Evolutionary conservation across 2,329 filamentous ascomycete genomes (phyloP), one percentile per base, ranked within the genome.

Genomic region (Fusarium fracticaudum): DNA sequence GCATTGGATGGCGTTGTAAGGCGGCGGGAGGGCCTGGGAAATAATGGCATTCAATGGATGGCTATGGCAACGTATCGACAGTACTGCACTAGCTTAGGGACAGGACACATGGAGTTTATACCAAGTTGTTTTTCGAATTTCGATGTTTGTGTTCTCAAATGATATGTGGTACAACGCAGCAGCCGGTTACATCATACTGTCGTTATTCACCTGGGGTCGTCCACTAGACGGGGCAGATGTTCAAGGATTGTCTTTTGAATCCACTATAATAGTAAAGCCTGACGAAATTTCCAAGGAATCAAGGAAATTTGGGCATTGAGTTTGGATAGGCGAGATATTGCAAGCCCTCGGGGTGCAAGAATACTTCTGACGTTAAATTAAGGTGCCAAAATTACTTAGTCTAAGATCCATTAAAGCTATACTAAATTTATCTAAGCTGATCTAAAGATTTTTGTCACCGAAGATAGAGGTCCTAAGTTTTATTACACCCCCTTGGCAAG

Each of bases 1-100:
- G 67, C 47, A 70, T 66, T 54, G 60, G 60, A 70, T 67, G 72
- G 72, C 69, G 72, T 74, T 74, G 57, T 15, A 72, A 54, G 51
- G 51, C 37, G 35, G 26, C 18, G 62, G 38, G 54, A 60, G 37
- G 48, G 64, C 33, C 26, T 54, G 41, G 69, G 26, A 60, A 54
- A n/a, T 31, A 50, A 35, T 38, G 37, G 15, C 33, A 54, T 51
- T n/a, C 47, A 51, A 51, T 41, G 29, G 29, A 17, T 48, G 61
- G 40, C 48, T 66, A 66, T 40, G 45, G 29, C 38, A 15, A 40
- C 45, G 43, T 44, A 54, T 24, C 14, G 37, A 44, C 38, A 33
- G 53, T 66, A 60, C 47, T n/a, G 20, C 35, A 41, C 51, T 55
- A 51, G 17, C n/a, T 35, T 35, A 44, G 31, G 53, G 64, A 60